phyloP scores from a whole-genome alignment of 805 yeast genomes.

The Ogataea paraovalis region DNA sequence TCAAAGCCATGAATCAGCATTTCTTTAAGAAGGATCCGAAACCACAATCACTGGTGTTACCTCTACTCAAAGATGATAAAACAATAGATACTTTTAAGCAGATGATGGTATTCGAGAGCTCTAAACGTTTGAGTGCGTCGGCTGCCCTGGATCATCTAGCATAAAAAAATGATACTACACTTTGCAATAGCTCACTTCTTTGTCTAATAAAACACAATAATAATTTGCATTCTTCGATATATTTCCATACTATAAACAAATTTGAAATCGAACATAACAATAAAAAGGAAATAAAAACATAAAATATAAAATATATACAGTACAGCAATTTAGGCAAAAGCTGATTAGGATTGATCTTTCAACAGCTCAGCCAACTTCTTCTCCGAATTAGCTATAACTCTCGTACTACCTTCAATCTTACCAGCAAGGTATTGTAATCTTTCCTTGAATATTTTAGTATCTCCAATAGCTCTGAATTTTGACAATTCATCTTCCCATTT shows the following conservation, averaged over 20 bases:
- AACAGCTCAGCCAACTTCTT: constrained; percentile 27
- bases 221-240: neutral
- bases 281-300: neutral
- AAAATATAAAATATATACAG: neutral
- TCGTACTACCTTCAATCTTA: constrained; percentile 62
- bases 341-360: neutral
- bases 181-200: neutral
- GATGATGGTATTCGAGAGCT: constrained; percentile 42
- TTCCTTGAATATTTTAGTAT: constrained; percentile 50
- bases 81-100: constrained; percentile 31
- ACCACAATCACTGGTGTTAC: constrained; percentile 30
- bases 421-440: constrained; percentile 64
- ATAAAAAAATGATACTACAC: neutral
- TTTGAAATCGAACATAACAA: neutral
- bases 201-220: neutral
- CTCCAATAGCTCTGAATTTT: constrained; percentile 49
- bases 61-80: constrained; percentile 24
- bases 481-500: constrained; percentile 69
- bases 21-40: constrained; percentile 23
- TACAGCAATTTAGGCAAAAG: no score
- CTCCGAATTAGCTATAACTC: constrained; percentile 46
- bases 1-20: constrained; percentile 29
- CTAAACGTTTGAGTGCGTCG: constrained; percentile 29
- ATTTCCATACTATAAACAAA: neutral
- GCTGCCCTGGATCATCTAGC: constrained; percentile 16